Conservation (phyloP, 1,284 basidiomycete genomes). For the Irpex sp. region DNA sequence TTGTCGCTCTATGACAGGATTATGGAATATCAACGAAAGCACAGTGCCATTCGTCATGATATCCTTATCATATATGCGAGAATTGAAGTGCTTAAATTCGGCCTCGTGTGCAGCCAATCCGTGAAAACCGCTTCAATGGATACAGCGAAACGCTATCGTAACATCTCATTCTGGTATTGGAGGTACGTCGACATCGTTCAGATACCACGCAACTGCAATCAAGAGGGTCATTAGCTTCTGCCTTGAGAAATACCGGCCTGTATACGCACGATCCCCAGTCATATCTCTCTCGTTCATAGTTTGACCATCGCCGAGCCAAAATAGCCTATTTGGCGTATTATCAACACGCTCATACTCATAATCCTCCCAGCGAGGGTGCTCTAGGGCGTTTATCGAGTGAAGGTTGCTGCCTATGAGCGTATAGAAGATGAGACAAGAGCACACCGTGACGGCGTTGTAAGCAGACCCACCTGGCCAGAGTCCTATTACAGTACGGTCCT, state of each 20-base stretch:
- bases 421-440: not conserved
- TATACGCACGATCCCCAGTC: conserved; percentile 54
- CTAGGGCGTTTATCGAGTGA: conserved; percentile 56
- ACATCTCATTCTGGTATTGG: not conserved
- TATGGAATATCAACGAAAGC: too few species aligned
- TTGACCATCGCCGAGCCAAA: conserved; percentile 69
- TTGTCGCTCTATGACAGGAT: too few species aligned
- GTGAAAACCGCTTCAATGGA: too few species aligned
- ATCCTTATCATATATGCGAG: too few species aligned
- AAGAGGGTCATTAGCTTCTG: not conserved
- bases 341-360: conserved; percentile 61
- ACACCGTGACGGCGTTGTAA: not conserved
- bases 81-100: too few species aligned
- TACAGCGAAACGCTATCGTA: not conserved
- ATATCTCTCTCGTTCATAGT: conserved; percentile 51
- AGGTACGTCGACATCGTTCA: conserved; percentile 12
- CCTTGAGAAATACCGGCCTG: not conserved
- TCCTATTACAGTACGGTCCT: conserved; percentile 63
- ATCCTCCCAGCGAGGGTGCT: conserved; percentile 73
- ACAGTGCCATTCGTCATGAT: too few species aligned
- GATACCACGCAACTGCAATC: conserved; percentile 15
- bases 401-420: conserved; percentile 53
- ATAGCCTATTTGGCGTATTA: conserved; percentile 53
- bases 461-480: conserved; percentile 65
- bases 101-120: too few species aligned